Evolutionary conservation across 768 basidiomycete genomes (phyloP).

Genomic region (Psilocybe cubensis): DNA sequence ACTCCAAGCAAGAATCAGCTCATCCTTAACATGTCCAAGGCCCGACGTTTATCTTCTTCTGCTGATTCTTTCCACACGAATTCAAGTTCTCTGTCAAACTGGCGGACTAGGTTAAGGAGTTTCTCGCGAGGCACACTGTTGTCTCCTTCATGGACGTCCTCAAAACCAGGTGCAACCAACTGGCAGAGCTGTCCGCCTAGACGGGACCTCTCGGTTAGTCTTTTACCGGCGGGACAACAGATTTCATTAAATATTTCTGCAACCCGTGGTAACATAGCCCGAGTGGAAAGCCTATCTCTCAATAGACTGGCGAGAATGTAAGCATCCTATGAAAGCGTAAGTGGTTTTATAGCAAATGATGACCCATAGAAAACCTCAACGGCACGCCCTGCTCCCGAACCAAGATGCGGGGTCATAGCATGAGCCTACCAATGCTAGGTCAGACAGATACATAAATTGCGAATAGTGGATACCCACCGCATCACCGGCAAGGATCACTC

Average conservation of each 20-base stretch:
- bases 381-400: conserved; percentile 34
- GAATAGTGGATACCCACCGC: conserved; percentile 30
- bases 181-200: conserved; percentile 21
- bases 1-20: too few relatives aligned
- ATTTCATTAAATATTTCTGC: conserved; percentile 29
- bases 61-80: conserved; percentile 33
- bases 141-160: conserved; percentile 28
- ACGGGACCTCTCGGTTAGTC: conserved; percentile 24
- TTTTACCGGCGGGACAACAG: conserved; percentile 28
- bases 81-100: conserved; percentile 24
- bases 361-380: conserved; percentile 24
- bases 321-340: conserved; percentile 32
- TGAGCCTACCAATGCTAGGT: conserved; percentile 28
- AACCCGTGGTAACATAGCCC: conserved; percentile 26
- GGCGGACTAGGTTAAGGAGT: conserved; percentile 20
- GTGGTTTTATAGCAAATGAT: not conserved
- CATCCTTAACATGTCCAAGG: conserved; percentile 18
- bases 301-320: conserved; percentile 38
- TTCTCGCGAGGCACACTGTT: conserved; percentile 22
- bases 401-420: conserved; percentile 37
- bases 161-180: conserved; percentile 29
- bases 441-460: not conserved
- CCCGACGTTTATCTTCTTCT: conserved; percentile 25
- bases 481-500: conserved; percentile 54
- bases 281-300: conserved; percentile 9